phyloP scores from a whole-genome alignment of 2,329 filamentous ascomycete species.

The Thelonectria discophora region DNA sequence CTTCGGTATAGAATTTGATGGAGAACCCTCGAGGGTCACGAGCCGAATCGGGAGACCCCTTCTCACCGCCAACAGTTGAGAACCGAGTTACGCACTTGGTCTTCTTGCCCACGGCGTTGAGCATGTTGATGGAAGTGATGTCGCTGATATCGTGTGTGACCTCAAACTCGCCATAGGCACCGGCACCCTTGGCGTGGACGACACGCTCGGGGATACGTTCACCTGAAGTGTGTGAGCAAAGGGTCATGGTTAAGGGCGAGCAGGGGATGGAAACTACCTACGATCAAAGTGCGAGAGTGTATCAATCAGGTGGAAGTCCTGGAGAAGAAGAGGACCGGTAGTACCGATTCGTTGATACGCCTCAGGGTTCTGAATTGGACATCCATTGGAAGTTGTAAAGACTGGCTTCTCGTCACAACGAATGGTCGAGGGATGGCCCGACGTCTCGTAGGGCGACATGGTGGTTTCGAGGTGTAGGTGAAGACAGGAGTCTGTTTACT shows the following conservation, averaged over 20 bases:
- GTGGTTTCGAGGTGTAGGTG: background rate
- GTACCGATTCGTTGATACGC: conserved; percentile 61
- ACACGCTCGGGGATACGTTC: conserved; percentile 60
- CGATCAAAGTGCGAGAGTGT: conserved; percentile 64
- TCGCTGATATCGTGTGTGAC: conserved; percentile 64
- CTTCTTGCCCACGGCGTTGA: conserved; percentile 63
- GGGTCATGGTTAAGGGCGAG: background rate
- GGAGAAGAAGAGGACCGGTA: conserved; percentile 68
- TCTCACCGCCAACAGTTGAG: conserved; percentile 74
- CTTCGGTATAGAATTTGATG: conserved; percentile 67
- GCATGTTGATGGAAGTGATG: conserved; percentile 61
- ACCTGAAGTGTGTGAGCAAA: conserved; percentile 24
- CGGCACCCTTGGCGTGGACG: conserved; percentile 48
- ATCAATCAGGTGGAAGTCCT: conserved; percentile 73
- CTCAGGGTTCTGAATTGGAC: conserved; percentile 61
- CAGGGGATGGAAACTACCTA: conserved; percentile 8
- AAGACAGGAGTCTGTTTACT: background rate
- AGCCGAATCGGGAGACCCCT: conserved; percentile 72
- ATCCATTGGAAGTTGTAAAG: conserved; percentile 69
- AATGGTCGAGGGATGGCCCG: conserved; percentile 52
- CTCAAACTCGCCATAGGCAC: conserved; percentile 67
- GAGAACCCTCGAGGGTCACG: conserved; percentile 77
- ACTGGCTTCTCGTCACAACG: conserved; percentile 66
- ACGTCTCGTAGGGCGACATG: conserved; percentile 55
- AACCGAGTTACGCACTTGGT: conserved; percentile 69